Evolutionary conservation across 768 basidiomycete genomes (phyloP), one percentile per base, ranked within the genome.

Genomic region (Udeniomyces megalosporus): DNA sequence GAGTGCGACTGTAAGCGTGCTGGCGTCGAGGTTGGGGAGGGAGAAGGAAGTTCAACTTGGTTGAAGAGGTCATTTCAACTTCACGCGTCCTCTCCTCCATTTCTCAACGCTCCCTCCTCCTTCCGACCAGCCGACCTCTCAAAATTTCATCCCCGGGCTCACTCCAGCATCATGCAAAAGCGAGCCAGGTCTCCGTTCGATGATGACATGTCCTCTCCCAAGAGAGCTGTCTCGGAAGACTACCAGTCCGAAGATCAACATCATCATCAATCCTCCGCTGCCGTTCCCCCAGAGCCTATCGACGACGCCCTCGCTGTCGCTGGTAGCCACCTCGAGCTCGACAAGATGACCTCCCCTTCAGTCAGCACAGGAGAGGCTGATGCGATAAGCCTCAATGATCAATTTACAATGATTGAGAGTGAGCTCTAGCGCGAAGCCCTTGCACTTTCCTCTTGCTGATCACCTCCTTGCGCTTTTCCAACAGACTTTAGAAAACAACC

Each of bases 401-500:
- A 51, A 38, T 29, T 59, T 12, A 38, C 28, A 24, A 24, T 34
- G 50, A 48, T 44, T 42, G 28, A n/a, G 38, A 52, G 50, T 53
- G 1, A 32, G 48, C 52, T 58, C 42, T 42, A 32, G 17, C 57
- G 14, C 35, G 7, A 12, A 4, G 54, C 31, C 26, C 24, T 46
- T 28, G 24, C 46, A 22, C 20, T 12, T 42, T n/a, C 42, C 31
- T 35, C 52, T 17, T 20, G 10, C 17, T 10, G 29, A 3, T 10
- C 29, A 15, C 28, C 28, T 26, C 12, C 32, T 26, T 15, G 12
- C n/a, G 20, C 20, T 11, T 31, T 3, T 26, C 8, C 32, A 11
- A 1, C 32, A 65, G 63, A 65, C 32, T 54, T 65, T 38, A 54
- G 45, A 42, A 65, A 65, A 22, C 58, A 65, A 42, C 63, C 63